These are phyloP conservation scores for Candida arabinofermentans DNA, from an alignment of 805 yeast species.

Conservation along the genomic window DNA sequence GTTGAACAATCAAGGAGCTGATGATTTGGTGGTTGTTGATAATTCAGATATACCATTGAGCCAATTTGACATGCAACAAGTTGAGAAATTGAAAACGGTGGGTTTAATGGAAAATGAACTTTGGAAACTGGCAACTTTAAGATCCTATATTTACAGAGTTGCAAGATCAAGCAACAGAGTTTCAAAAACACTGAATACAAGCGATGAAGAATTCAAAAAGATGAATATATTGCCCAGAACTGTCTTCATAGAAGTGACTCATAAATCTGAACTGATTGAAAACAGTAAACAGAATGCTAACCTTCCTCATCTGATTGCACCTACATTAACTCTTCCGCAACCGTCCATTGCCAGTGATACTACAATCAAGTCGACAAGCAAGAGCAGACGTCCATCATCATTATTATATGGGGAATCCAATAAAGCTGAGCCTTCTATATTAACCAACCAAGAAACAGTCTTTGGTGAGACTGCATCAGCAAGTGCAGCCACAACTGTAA, in stretches of 20 bases:
- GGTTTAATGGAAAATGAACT: conserved; percentile 70
- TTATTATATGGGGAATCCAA: conserved; percentile 16
- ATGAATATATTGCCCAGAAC: conserved; percentile 44
- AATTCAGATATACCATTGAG: conserved; percentile 51
- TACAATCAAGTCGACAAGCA: conserved; percentile 1
- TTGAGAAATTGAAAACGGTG: conserved; percentile 63
- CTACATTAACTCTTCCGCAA: conserved; percentile 7
- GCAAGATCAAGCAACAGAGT: conserved; percentile 40
- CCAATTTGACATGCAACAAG: conserved; percentile 66
- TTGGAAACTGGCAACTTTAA: conserved; percentile 76
- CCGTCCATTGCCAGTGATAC: conserved; percentile 4
- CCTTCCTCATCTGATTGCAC: conserved; percentile 2
- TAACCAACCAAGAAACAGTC: conserved; percentile 20
- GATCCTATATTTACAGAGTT: conserved; percentile 63
- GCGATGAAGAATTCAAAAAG: conserved; percentile 24
- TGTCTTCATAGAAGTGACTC: conserved; percentile 44
- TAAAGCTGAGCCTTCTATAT: conserved; percentile 19
- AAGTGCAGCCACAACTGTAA: conserved; percentile 1
- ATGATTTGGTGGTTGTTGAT: conserved; percentile 34
- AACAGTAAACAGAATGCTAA: background rate
- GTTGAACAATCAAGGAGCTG: conserved; percentile 18
- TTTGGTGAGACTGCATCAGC: conserved; percentile 19
- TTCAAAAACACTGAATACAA: conserved; percentile 4
- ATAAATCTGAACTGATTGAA: conserved; percentile 23
- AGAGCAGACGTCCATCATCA: conserved; percentile 10